Percentiles rank a stretch among this genome's conserved stretches.
Evolutionary conservation across 108 stramenopile genomes (phyloP).

Genomic region (Nitzschia sp.): DNA sequence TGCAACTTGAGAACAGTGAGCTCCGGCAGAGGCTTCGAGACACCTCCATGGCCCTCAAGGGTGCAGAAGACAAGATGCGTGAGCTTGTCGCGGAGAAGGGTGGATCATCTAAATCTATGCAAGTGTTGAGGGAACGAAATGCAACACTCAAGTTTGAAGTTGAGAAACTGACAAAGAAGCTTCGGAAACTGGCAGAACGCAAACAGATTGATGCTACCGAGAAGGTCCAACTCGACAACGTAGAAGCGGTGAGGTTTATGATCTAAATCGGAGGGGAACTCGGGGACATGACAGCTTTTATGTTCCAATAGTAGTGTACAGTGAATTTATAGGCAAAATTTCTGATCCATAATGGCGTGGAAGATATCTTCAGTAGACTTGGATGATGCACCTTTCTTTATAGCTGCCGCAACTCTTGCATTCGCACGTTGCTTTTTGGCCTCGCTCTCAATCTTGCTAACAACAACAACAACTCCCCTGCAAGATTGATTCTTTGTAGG

Average conservation of each 20-base stretch:
- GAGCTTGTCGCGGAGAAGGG: slow-evolving; percentile 27
- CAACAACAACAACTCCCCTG: slow-evolving; percentile 1
- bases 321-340: background rate
- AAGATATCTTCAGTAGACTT: slow-evolving; percentile 22
- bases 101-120: slow-evolving; percentile 31
- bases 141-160: slow-evolving; percentile 44
- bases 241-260: slow-evolving; percentile 13
- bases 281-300: no score
- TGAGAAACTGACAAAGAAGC: slow-evolving; percentile 42
- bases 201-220: slow-evolving; percentile 6
- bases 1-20: slow-evolving; percentile 39
- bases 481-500: background rate
- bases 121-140: slow-evolving; percentile 46
- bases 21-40: slow-evolving; percentile 37
- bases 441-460: slow-evolving; percentile 12
- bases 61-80: slow-evolving; percentile 33
- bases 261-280: slow-evolving; percentile 1
- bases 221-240: background rate
- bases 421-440: slow-evolving; percentile 9
- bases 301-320: no score
- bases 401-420: slow-evolving; percentile 6
- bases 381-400: slow-evolving; percentile 13
- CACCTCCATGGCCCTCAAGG: slow-evolving; percentile 32
- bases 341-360: slow-evolving; percentile 21
- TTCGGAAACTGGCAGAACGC: slow-evolving; percentile 25